A percentile compares a stretch with the other conserved stretches of the same genome.
Conservation (phyloP, 345 rosid species). For the Eucalyptus leucophloia region DNA sequence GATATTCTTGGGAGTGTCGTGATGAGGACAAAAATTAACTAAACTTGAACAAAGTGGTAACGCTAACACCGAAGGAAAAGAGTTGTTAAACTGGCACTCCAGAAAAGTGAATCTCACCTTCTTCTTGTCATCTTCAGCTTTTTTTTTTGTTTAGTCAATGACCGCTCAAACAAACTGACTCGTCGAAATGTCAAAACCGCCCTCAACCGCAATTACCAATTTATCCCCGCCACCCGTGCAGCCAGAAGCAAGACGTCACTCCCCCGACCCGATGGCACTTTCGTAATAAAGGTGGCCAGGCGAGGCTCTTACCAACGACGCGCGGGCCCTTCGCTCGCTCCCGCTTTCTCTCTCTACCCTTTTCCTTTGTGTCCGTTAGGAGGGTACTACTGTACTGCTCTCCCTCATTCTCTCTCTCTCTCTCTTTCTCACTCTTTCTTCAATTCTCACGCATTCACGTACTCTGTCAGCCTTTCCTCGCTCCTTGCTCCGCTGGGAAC, state of each 20-base stretch:
- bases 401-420: background rate
- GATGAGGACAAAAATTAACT: background rate
- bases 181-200: background rate
- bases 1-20: background rate
- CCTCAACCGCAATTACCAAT: background rate
- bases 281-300: background rate
- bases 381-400: conserved; percentile 1
- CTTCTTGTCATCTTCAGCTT: background rate
- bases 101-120: background rate
- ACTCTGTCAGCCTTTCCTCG: background rate
- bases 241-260: background rate
- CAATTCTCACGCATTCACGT: background rate
- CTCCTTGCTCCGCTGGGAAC: conserved; percentile 3
- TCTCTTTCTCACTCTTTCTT: background rate
- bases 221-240: background rate
- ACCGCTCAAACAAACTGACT: background rate
- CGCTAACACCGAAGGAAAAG: background rate
- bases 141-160: background rate
- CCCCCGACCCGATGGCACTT: background rate
- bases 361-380: conserved; percentile 13
- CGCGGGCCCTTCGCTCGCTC: background rate
- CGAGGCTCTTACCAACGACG: background rate
- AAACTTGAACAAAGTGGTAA: background rate
- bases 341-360: background rate
- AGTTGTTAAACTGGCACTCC: background rate